Evolutionary conservation across 305 asterid genomes (phyloP), one percentile per base, ranked within the genome.

Genomic region (Lippia alba): DNA sequence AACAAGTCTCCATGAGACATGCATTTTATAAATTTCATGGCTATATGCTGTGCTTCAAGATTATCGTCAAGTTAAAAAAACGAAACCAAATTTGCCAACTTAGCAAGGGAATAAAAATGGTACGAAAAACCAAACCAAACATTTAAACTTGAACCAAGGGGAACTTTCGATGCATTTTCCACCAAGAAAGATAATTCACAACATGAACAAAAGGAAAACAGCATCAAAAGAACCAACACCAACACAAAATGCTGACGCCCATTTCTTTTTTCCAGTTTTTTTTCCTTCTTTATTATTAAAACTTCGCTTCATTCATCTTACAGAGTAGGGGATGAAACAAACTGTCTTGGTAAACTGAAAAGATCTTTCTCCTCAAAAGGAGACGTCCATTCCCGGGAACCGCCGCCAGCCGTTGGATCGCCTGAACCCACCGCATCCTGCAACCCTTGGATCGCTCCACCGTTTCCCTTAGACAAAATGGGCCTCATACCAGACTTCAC

Each of bases 341-440:
- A 83, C 84, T 82, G 91, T 67, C 98, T 84, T 77, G 91, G 84
- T 55, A 90, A 68, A 84, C 86, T 77, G 79, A 92, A 92, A 62
- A 88, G 78, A 65, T 92, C 98, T 60, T 57, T 90, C 84, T 90
- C 98, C 67, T 92, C 97, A 39, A 92, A 92, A 1, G 98, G 96
- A 55, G 97, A 88, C 59, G 82, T 81, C 98, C 98, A 92, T 55
- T 88, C 96, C 61, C 87, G 82, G 4, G 92, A 86, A 30, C 77
- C 80, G 61, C 78, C 80, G 0, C 68, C 72, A 44, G 81, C 9
- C 41, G 41, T 69, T 0, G 77, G 45, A 16, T 88, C 91, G 0
- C 68, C 14, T 2, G 81, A 17, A 58, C 74, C 66, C 18, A 62
- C 76, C 64, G 78, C 84, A 4, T 79, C 82, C 71, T 79, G 84